Base-by-base conservation (phyloP, 2,329 filamentous ascomycete species). In the Fusarium coicis region DNA sequence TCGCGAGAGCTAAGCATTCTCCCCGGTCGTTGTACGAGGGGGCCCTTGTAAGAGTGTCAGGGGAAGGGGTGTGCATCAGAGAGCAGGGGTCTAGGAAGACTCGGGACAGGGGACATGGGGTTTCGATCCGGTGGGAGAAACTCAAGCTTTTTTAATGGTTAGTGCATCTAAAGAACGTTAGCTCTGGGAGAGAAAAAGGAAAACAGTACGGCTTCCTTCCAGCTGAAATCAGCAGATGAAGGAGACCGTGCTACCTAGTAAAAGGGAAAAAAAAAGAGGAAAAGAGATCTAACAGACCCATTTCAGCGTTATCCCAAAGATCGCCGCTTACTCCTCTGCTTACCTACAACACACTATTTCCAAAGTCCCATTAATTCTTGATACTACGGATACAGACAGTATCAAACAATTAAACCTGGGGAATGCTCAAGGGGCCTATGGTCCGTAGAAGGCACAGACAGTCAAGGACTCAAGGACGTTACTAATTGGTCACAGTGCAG, bases 391-490 rank as follows among this genome's bases (percentile, higher is more conserved):
- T 26, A 26, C 26, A 57, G 46, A 26, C 26, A 57, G 46, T 50
- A 63, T 57, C 32, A 52, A 71, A 61, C 42, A 74, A 54, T 66
- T 43, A 74, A 66, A 76, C 73, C 75, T 72, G 75, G 75, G 75
- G 75, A 77, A 77, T 76, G 72, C 55, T 71, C 72, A 57, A 76
- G 71, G 73, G 69, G 49, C 36, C 56, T 43, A 47, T 54, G 54
- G 71, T 61, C 54, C 34, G 44, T 52, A 71, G 36, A 60, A 68
- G 58, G 65, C 66, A 74, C 62, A 36, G 53, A 50, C 43, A 55
- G 44, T 49, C 39, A 70, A 59, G 66, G 57, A 46, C 56, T 44
- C 42, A 58, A 56, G 66, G 57, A 46, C 57, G 43, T 52, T 49
- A 56, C 19, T 54, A 44, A 66, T 44, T 39, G 53, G 54, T 74